Evolutionary conservation across 2,329 filamentous ascomycete genomes (phyloP).

Genomic region (Fusarium dimerum): DNA sequence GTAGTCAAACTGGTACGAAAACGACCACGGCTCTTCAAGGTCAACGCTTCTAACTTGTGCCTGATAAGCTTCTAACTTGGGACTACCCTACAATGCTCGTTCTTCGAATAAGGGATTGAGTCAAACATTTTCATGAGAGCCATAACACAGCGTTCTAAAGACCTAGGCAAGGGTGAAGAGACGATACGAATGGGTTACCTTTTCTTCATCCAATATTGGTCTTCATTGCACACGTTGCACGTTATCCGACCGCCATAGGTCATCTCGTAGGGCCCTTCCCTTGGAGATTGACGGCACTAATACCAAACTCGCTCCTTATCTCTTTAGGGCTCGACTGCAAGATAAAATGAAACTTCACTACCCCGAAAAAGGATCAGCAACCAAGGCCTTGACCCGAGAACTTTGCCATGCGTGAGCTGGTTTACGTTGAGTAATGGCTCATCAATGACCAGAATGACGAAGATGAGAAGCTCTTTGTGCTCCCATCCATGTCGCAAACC

Average conservation of each 20-base stretch:
- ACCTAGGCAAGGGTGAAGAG: conserved; percentile 41
- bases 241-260: conserved; percentile 42
- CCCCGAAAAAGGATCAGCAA: conserved; percentile 42
- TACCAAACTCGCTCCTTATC: conserved; percentile 30
- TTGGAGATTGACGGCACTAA: conserved; percentile 48
- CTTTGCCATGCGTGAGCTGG: conserved; percentile 63
- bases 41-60: too few species aligned
- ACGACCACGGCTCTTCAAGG: conserved; percentile 16
- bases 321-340: conserved; percentile 32
- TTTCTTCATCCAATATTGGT: conserved; percentile 64
- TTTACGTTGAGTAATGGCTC: conserved; percentile 63
- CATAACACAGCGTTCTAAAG: conserved; percentile 33
- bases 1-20: conserved; percentile 14
- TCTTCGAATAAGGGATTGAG: conserved; percentile 39
- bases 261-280: conserved; percentile 48
- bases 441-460: conserved; percentile 59
- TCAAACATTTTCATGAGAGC: conserved; percentile 48
- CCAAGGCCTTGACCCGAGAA: conserved; percentile 67
- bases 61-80: conserved; percentile 33
- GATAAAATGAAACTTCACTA: conserved; percentile 50
- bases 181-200: conserved; percentile 60
- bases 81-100: conserved; percentile 33
- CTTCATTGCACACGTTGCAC: conserved; percentile 53
- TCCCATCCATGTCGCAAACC: conserved; percentile 57
- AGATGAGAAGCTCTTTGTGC: conserved; percentile 65